Evolutionary conservation across 2,329 filamentous ascomycete species (phyloP), one percentile per base, ranked within the genome.

Genomic region (Scedosporium dehoogii): DNA sequence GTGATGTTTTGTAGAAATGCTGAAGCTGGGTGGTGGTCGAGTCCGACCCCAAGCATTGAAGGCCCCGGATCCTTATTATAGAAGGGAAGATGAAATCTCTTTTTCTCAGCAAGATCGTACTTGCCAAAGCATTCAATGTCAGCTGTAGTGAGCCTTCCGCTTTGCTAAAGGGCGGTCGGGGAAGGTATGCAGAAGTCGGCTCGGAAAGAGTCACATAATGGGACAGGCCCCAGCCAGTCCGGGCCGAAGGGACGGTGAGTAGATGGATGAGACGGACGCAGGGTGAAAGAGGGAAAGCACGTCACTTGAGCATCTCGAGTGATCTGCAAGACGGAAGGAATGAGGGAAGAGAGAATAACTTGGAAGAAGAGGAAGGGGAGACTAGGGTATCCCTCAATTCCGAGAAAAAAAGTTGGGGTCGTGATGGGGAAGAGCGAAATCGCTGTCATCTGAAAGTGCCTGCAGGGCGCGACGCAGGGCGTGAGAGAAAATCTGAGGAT

Each of bases 151-250:
- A 38, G 27, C 56, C 56, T 21, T 51, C 16, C 14, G 27, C 48
- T 51, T 38, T 51, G 7, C 44, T 51, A 21, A 61, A 25, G 18
- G 59, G 46, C 48, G 48, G 59, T 61, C 59, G 41, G 48, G 33
- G 44, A 56, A 27, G 46, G 27, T 55, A 23, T 21, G 23, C 23
- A 21, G 29, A 18, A 55, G n/a, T 42, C 6, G 9, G 23, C 21
- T 25, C 12, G 59, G 33, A 23, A 29, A 56, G 59, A 61, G 59
- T 61, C 59, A 61, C 48, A 61, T 55, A 55, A 44, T 61, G 29
- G 48, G 21, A 25, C 51, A 55, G 23, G 51, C 51, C 59, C 59
- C 25, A 51, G 59, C 44, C 59, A 60, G 29, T 33, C 25, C 25
- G 42, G 59, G 14, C 44, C 44, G 48, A 38, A 51, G 44, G 44